Percentiles rank a stretch among this genome's conserved stretches.
Conservation (phyloP, 306 rosid species). For the Hippophae tibetana region DNA sequence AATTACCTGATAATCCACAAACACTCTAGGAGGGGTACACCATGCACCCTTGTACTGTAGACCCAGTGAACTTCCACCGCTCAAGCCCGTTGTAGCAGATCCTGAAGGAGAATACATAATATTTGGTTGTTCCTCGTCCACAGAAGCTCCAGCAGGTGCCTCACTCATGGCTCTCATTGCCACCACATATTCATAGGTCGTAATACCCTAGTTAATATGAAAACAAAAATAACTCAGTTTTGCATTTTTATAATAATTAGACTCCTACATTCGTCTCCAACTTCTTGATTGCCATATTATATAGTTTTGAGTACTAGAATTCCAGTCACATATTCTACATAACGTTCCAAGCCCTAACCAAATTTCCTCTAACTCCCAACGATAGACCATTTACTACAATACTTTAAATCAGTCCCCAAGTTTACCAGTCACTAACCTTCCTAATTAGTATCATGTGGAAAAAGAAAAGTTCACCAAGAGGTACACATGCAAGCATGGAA, state of each 20-base stretch:
- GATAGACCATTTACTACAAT: constrained; percentile 15
- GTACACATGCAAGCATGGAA: constrained; percentile 88
- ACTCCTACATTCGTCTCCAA: not conserved
- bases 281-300: not conserved
- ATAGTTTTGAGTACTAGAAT: not conserved
- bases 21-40: constrained; percentile 97
- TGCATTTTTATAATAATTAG: not conserved
- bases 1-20: constrained; percentile 90
- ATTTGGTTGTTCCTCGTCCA: constrained; percentile 64
- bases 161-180: constrained; percentile 96
- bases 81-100: constrained; percentile 92
- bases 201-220: constrained; percentile 65
- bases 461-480: constrained; percentile 89
- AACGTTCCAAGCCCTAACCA: constrained; percentile 9
- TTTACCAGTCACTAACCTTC: constrained; percentile 63
- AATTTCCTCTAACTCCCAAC: constrained; percentile 11
- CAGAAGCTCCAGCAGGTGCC: constrained; percentile 56
- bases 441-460: constrained; percentile 92
- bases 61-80: constrained; percentile 94
- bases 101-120: constrained; percentile 72
- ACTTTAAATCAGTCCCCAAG: constrained; percentile 20
- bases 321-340: constrained; percentile 5
- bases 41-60: constrained; percentile 89
- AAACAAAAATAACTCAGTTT: constrained; percentile 11
- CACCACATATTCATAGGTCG: constrained; percentile 91